Percentiles rank a stretch among this genome's conserved stretches.
Conservation (phyloP, 202 grass and related monocot genomes). For the Setaria italica region DNA sequence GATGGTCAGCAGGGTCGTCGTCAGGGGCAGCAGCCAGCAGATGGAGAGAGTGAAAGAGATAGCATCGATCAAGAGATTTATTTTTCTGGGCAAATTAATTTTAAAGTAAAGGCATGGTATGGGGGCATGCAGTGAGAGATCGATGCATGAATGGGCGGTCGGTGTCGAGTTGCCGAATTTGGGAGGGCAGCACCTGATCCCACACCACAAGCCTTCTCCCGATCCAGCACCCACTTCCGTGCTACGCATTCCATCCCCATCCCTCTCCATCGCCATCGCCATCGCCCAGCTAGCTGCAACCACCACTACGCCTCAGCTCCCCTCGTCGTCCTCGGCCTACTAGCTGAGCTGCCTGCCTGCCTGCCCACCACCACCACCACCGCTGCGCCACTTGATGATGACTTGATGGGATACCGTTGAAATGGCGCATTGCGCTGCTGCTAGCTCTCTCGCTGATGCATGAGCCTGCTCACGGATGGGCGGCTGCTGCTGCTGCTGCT, state of each 20-base stretch:
- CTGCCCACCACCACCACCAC: background rate
- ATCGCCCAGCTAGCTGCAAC: background rate
- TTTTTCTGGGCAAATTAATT: no score
- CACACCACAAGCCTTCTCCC: background rate
- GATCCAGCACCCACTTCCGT: constrained; percentile 30
- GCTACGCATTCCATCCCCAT: constrained; percentile 8
- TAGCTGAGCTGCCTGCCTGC: background rate
- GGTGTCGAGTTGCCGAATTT: constrained; percentile 45
- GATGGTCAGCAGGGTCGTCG: background rate
- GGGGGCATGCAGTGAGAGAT: background rate
- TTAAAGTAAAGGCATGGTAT: background rate
- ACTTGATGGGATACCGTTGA: background rate
- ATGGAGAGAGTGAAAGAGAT: background rate
- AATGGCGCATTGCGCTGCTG: background rate
- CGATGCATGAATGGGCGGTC: constrained; percentile 13
- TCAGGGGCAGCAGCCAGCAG: background rate
- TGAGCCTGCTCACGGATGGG: no score
- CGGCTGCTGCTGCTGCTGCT: background rate
- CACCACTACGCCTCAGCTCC: background rate
- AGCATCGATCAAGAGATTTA: background rate
- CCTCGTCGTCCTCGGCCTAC: background rate
- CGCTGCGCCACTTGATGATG: no score
- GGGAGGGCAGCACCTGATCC: constrained; percentile 61
- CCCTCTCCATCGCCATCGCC: background rate
- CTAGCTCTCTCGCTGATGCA: background rate